A percentile compares a stretch with the other conserved stretches of the same genome.
Evolutionary conservation across 352 stramenopile genomes (phyloP).

Genomic region (Pythium dissotocum): DNA sequence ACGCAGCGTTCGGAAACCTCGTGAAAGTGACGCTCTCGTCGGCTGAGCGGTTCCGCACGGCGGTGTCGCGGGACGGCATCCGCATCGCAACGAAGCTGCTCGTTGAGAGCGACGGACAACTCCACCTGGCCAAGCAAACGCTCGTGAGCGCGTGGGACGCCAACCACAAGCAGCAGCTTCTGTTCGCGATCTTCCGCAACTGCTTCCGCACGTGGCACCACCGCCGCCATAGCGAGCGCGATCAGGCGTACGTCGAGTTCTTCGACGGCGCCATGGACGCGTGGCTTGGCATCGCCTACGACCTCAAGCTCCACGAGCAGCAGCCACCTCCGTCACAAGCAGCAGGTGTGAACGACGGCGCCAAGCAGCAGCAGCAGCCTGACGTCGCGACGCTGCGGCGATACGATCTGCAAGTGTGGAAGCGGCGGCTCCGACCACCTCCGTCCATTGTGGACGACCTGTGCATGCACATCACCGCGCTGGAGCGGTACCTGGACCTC

Average conservation of each 20-base stretch:
- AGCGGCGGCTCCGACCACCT: slow-evolving; percentile 50
- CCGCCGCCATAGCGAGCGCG: slow-evolving; percentile 25
- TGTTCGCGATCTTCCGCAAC: slow-evolving; percentile 46
- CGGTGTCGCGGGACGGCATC: slow-evolving; percentile 45
- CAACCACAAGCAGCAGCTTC: slow-evolving; percentile 46
- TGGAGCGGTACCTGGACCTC: slow-evolving; percentile 59
- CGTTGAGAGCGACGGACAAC: slow-evolving; percentile 32
- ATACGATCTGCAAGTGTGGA: slow-evolving; percentile 72
- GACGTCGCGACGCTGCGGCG: slow-evolving; percentile 41
- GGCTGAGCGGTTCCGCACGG: slow-evolving; percentile 49
- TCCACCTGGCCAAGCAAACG: slow-evolving; percentile 33
- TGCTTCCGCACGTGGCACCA: slow-evolving; percentile 47
- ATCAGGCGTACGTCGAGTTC: slow-evolving; percentile 48
- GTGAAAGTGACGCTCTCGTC: slow-evolving; percentile 53
- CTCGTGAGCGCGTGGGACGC: slow-evolving; percentile 38
- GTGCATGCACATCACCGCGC: slow-evolving; percentile 58
- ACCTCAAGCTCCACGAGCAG: slow-evolving; percentile 42
- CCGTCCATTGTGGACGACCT: slow-evolving; percentile 57
- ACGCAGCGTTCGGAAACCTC: slow-evolving; percentile 61
- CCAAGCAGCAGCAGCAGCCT: slow-evolving; percentile 1
- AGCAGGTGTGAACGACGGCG: no score
- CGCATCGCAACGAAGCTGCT: slow-evolving; percentile 44
- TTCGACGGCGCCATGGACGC: slow-evolving; percentile 60
- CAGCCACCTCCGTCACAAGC: background rate
- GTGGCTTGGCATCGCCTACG: slow-evolving; percentile 61